Evolutionary conservation across 164 flowering plant genomes (phyloP).

Genomic region (Cinnamomum micranthum): DNA sequence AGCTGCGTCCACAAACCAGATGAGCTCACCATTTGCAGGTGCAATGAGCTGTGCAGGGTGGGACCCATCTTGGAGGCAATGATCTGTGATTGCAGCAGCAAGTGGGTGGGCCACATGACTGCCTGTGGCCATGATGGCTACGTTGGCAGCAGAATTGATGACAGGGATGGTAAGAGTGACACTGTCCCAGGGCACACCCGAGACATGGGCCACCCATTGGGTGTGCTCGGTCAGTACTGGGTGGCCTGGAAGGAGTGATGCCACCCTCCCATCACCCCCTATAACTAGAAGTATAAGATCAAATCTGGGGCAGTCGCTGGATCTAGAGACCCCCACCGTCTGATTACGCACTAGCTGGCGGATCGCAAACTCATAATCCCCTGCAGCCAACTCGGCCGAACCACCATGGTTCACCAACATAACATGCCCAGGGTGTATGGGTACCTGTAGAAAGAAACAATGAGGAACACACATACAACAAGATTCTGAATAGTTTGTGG

Average conservation of each 20-base stretch:
- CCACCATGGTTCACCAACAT: slow-evolving; percentile 22
- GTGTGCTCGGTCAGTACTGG: slow-evolving; percentile 15
- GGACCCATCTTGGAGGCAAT: neutral
- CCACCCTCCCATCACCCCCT: slow-evolving; percentile 27
- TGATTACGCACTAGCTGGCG: slow-evolving; percentile 36
- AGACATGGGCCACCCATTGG: slow-evolving; percentile 22
- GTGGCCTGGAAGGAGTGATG: slow-evolving; percentile 24
- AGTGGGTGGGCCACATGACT: slow-evolving; percentile 13
- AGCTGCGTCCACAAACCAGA: slow-evolving; percentile 26
- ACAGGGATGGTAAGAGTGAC: slow-evolving; percentile 35
- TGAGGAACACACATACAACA: neutral
- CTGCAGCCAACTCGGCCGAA: slow-evolving; percentile 33
- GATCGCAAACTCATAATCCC: slow-evolving; percentile 32
- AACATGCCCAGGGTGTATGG: slow-evolving; percentile 28
- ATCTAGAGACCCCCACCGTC: slow-evolving; percentile 23
- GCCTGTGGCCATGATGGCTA: slow-evolving; percentile 27
- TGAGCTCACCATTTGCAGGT: slow-evolving; percentile 22
- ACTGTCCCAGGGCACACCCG: slow-evolving; percentile 16
- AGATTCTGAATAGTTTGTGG: neutral
- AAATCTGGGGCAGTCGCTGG: slow-evolving; percentile 30
- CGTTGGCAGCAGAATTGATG: slow-evolving; percentile 33
- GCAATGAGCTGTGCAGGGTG: slow-evolving; percentile 24
- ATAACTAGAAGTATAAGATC: slow-evolving; percentile 27
- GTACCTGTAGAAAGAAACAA: slow-evolving; percentile 12
- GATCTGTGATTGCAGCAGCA: slow-evolving; percentile 14